Conservation (phyloP, 2,329 filamentous ascomycete genomes). For the Colletotrichum orchidophilum region DNA sequence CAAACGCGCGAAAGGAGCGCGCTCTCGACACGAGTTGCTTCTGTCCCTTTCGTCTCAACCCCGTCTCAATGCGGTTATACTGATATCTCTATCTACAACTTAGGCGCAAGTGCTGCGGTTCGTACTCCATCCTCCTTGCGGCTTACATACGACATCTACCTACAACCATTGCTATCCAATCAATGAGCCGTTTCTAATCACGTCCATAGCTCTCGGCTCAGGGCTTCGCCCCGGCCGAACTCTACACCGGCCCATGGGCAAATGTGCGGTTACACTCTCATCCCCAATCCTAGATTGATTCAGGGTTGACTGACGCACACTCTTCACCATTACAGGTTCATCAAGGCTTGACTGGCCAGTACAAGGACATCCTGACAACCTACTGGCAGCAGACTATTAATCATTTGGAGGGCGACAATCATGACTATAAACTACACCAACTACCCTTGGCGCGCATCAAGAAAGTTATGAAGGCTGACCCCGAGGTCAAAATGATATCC, state of each 20-base stretch:
- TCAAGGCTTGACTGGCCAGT: slow-evolving; percentile 90
- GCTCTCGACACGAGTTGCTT: background rate
- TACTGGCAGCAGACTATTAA: slow-evolving; percentile 99
- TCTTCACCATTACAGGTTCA: slow-evolving; percentile 75
- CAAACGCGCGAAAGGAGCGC: background rate
- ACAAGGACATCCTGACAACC: slow-evolving; percentile 96
- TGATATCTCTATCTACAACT: slow-evolving; percentile 33
- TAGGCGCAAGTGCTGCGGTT: slow-evolving; percentile 77
- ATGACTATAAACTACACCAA: slow-evolving; percentile 99
- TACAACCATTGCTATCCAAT: background rate
- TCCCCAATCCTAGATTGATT: background rate
- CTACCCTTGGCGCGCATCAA: slow-evolving; percentile 98
- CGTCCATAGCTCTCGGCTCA: slow-evolving; percentile 77
- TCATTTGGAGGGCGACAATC: slow-evolving; percentile 91
- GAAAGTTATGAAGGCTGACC: slow-evolving; percentile 99
- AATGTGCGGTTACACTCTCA: slow-evolving; percentile 70
- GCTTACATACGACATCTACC: background rate
- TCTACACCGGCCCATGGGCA: slow-evolving; percentile 94
- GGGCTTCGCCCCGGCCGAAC: slow-evolving; percentile 90
- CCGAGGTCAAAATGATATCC: slow-evolving; percentile 99
- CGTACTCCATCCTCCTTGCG: slow-evolving; percentile 42
- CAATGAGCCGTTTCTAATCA: slow-evolving; percentile 7
- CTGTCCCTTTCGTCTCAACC: slow-evolving; percentile 22
- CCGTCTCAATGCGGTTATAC: slow-evolving; percentile 32
- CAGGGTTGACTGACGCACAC: background rate